Conservation (phyloP, 768 basidiomycete genomes). For the Coprinopsis strossmayeri region DNA sequence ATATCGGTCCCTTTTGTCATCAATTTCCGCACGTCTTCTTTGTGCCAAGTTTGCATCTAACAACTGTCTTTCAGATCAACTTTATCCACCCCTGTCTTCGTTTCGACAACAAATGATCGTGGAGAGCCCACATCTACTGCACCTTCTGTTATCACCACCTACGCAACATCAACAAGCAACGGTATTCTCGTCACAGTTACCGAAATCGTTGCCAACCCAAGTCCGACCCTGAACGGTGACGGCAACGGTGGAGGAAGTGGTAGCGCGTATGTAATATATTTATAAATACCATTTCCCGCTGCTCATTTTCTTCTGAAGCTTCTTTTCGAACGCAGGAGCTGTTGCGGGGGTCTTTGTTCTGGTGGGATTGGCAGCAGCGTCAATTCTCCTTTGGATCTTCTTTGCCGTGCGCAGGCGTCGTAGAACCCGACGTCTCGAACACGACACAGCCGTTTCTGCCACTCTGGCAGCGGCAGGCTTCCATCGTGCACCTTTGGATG, state of each 20-base stretch:
- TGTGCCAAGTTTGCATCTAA: slow-evolving; percentile 4
- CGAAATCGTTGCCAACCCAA: slow-evolving; percentile 59
- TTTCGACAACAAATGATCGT: slow-evolving; percentile 53
- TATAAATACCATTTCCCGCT: slow-evolving; percentile 1
- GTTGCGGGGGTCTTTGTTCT: slow-evolving; percentile 90
- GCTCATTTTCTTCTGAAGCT: slow-evolving; percentile 36
- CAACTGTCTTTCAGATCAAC: slow-evolving; percentile 36
- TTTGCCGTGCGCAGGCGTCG: slow-evolving; percentile 66
- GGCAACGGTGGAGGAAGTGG: slow-evolving; percentile 22
- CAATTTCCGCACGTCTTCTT: slow-evolving; percentile 8
- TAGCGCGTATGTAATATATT: slow-evolving; percentile 43
- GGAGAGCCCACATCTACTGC: slow-evolving; percentile 44
- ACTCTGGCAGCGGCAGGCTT: slow-evolving; percentile 67
- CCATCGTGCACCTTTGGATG: slow-evolving; percentile 59
- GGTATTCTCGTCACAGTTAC: slow-evolving; percentile 57
- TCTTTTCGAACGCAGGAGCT: slow-evolving; percentile 84
- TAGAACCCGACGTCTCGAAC: slow-evolving; percentile 53
- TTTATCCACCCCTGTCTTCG: slow-evolving; percentile 42
- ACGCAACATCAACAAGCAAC: slow-evolving; percentile 47
- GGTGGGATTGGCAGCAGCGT: slow-evolving; percentile 74
- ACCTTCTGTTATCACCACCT: slow-evolving; percentile 52
- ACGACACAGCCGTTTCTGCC: slow-evolving; percentile 66
- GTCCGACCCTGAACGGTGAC: slow-evolving; percentile 57
- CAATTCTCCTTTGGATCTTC: slow-evolving; percentile 61
- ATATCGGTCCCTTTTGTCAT: slow-evolving; percentile 13